Evolutionary conservation across 805 yeast species (phyloP).

Genomic region (Metschnikowia anglica): DNA sequence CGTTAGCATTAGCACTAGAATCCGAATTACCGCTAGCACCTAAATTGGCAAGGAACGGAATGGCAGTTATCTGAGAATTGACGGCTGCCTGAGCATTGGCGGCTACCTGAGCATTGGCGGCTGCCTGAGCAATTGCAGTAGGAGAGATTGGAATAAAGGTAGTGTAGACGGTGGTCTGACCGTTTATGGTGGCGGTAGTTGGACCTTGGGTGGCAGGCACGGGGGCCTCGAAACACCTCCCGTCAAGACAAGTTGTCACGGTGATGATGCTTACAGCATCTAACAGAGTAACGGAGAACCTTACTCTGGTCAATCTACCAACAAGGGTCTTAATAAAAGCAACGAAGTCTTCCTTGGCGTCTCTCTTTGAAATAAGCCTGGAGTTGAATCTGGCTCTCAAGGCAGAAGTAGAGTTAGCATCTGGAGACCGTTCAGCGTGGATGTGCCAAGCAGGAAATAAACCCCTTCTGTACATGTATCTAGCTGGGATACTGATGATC

Average conservation of each 20-base stretch:
- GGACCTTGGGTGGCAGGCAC: slow-evolving; percentile 35
- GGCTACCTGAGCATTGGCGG: not conserved
- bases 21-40: too few relatives aligned
- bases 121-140: not conserved
- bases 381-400: slow-evolving; percentile 37
- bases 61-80: too few relatives aligned
- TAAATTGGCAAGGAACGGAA: too few relatives aligned
- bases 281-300: slow-evolving; percentile 15
- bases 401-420: slow-evolving; percentile 41
- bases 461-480: slow-evolving; percentile 23
- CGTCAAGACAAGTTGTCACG: slow-evolving; percentile 22
- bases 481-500: slow-evolving; percentile 35
- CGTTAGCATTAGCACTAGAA: too few relatives aligned
- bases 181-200: slow-evolving; percentile 23
- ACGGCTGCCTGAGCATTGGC: too few relatives aligned
- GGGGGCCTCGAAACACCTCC: slow-evolving; percentile 15
- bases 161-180: slow-evolving; percentile 25
- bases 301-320: slow-evolving; percentile 24
- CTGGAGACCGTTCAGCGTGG: slow-evolving; percentile 27
- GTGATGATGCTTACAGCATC: slow-evolving; percentile 27
- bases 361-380: slow-evolving; percentile 33
- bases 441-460: slow-evolving; percentile 30
- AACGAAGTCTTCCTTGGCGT: slow-evolving; percentile 26
- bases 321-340: slow-evolving; percentile 24
- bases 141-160: slow-evolving; percentile 37